A percentile compares a stretch with the other conserved stretches of the same genome.
These are phyloP conservation scores for Protomyces inouyei DNA, from an alignment of 1,139 yeast species.

Conservation along the genomic window DNA sequence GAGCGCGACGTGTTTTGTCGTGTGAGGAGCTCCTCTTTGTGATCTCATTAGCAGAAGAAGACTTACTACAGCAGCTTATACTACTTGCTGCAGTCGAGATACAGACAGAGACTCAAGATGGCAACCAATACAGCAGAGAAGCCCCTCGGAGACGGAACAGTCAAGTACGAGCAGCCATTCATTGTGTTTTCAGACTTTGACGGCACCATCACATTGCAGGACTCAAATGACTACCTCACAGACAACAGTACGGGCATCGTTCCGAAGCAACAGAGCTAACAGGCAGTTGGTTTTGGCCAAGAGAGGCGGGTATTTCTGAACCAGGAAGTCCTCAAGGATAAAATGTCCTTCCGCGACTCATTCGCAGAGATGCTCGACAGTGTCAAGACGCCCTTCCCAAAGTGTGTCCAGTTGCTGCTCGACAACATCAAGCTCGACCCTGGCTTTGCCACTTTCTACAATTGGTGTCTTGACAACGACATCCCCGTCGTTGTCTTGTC, in stretches of 20 bases:
- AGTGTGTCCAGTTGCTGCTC: conserved; percentile 59
- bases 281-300: conserved; percentile 73
- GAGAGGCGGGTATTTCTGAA: conserved; percentile 63
- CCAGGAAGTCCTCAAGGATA: conserved; percentile 67
- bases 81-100: too few relatives aligned
- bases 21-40: neutral
- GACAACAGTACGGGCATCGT: conserved; percentile 46
- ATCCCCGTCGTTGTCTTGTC: conserved; percentile 74
- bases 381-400: conserved; percentile 66
- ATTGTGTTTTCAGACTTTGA: conserved; percentile 29
- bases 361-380: conserved; percentile 80
- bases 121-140: neutral
- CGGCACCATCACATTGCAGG: conserved; percentile 43
- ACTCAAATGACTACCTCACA: conserved; percentile 36
- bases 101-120: neutral
- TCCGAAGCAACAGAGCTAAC: conserved; percentile 53
- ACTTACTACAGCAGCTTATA: too few relatives aligned
- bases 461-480: conserved; percentile 65
- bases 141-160: conserved; percentile 24
- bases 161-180: conserved; percentile 24
- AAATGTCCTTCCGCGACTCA: conserved; percentile 68
- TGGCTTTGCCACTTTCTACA: conserved; percentile 75
- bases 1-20: neutral
- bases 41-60: neutral
- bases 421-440: conserved; percentile 71